These are phyloP conservation scores for Ploettnerulaceae sp. DNA, from an alignment of 2,329 filamentous ascomycete genomes.

Conservation along the genomic window DNA sequence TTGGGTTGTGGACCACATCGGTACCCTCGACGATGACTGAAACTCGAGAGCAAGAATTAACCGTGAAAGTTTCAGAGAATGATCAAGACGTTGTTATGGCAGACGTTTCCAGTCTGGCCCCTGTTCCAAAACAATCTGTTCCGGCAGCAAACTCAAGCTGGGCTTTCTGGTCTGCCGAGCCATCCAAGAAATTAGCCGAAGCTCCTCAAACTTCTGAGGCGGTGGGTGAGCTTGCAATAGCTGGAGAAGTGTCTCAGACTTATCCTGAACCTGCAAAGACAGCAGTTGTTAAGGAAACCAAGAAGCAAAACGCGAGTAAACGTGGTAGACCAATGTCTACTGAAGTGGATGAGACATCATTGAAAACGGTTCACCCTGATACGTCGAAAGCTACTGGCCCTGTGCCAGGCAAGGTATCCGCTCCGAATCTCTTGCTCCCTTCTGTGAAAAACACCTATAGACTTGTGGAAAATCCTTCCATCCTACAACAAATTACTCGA, in stretches of 20 bases:
- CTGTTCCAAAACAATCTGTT: neutral
- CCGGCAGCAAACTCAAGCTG: slow-evolving; percentile 59
- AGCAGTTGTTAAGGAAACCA: slow-evolving; percentile 17
- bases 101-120: slow-evolving; percentile 16
- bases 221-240: slow-evolving; percentile 48
- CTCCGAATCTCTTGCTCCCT: slow-evolving; percentile 63
- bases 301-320: slow-evolving; percentile 26
- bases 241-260: slow-evolving; percentile 52
- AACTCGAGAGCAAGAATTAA: slow-evolving; percentile 24
- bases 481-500: slow-evolving; percentile 61
- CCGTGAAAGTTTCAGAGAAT: slow-evolving; percentile 18
- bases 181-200: slow-evolving; percentile 27
- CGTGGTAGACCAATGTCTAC: slow-evolving; percentile 23
- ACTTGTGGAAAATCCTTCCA: slow-evolving; percentile 61
- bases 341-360: slow-evolving; percentile 22
- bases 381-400: slow-evolving; percentile 22
- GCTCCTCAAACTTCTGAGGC: slow-evolving; percentile 15
- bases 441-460: slow-evolving; percentile 65
- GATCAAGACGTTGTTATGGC: slow-evolving; percentile 23
- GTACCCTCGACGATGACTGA: slow-evolving; percentile 23
- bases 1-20: slow-evolving; percentile 30
- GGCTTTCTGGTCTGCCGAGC: slow-evolving; percentile 68
- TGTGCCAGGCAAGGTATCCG: slow-evolving; percentile 30
- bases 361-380: slow-evolving; percentile 15
- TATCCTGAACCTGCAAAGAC: slow-evolving; percentile 35